Base-by-base conservation (phyloP, 2,329 filamentous ascomycete species). In the Periglandula ipomoeae region DNA sequence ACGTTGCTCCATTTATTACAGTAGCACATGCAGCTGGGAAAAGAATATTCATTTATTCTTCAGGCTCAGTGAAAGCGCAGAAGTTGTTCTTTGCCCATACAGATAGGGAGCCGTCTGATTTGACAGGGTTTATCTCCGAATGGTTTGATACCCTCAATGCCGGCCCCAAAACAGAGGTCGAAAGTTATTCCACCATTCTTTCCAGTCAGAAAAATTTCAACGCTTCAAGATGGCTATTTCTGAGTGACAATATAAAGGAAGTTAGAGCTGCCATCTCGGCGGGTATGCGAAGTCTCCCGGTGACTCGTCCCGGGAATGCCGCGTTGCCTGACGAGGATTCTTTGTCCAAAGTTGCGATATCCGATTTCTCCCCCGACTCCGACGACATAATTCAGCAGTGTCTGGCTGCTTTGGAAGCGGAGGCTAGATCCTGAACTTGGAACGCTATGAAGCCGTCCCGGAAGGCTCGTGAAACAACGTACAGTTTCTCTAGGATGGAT, bases 141-240 rank as follows among this genome's bases (percentile, higher is more conserved):
- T 88, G 81, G 74, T 91, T 88, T 61, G 87, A 93, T 64, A 91
- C 87, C 3, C 78, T 86, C 50, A 91, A 87, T 63, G 87, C 87
- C 27, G 87, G 87, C 1, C 74, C 78, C 49, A 93, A 93, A 71
- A 78, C 75, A 41, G 79, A 88, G 57, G 62, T 67, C 35, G 65
- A 63, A 20, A 90, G 86, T 63, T 93, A 91, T 66, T 64, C 68
- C 56, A 79, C 71, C 57, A 89, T 90, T 56, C 71, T 77, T 43
- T 61, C 61, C 34, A 59, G 58, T 34, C 51, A 61, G 50, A 63
- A 78, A 15, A 67, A 72, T 30, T 68, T 73, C 49, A 57, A 69
- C 44, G 63, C 73, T 17, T 65, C 63, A 10, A 71, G 76, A 49
- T 86, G 86, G 71, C 70, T 89, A n/a, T 93, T 93, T 63, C 69